Base-by-base conservation (phyloP, 2,329 filamentous ascomycete species). In the Aspergillus calidoustus region DNA sequence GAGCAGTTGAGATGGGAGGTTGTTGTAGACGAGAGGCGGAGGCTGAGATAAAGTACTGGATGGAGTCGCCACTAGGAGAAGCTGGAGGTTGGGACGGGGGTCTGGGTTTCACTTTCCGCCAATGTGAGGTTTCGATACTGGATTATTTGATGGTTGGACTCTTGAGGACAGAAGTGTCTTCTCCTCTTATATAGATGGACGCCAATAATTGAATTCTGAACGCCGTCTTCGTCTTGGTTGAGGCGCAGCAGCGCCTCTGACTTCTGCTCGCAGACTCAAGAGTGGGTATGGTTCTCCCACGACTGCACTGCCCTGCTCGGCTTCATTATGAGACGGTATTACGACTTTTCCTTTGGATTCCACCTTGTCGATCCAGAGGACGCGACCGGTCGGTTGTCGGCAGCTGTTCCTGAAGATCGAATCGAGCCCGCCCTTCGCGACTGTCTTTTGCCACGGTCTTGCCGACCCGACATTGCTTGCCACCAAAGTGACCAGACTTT, bases 241-340 rank as follows among this genome's bases (percentile, higher is more conserved):
- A 50, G 48, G 48, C 48, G 48, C 23, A 31, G 48, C 48, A 30
- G 23, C 48, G 48, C 48, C 48, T 48, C 48, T 15, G 51, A 28
- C 38, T 41, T 49, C 43, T 25, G 25, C 31, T 48, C 52, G 25
- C 17, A 28, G 53, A 28, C 25, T 7, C 15, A 8, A 41, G 13
- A 41, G 34, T 56, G 60, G 62, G 50, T 46, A 52, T 51, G 41
- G n/a, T 15, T 9, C 47, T 51, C 19, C 23, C 41, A 41, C 41
- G 34, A 11, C 28, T 59, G 63, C 63, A 65, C 63, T 63, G 63
- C 63, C 62, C 50, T 62, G 31, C 52, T 50, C 46, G 22, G 51
- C 46, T 28, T 28, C 4, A 28, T 34, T 50, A 31, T 49, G 57
- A 50, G 25, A 43, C 43, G 22, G n/a, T 8, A 34, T 31, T 7